Base-by-base conservation (phyloP, 148 eudicot genomes). In the Chenopodium quinoa region DNA sequence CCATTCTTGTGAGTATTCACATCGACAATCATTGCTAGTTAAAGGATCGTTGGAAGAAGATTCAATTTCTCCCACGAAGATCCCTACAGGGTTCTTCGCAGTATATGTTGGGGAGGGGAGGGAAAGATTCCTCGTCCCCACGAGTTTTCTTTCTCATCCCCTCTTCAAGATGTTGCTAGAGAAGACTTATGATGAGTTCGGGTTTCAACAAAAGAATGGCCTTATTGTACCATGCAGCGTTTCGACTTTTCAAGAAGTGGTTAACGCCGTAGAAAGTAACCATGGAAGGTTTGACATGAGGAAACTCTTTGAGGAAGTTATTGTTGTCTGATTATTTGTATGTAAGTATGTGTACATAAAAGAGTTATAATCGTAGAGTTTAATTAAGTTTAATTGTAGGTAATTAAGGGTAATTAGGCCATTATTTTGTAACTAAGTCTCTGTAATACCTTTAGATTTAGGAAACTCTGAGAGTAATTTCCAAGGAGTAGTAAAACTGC, bases 111-210 rank as follows among this genome's bases (percentile, higher is more conserved):
- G 97, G 12, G 95, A 90, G 74, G 97, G 89, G 47, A 70, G 89
- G 20, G 81, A 86, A 66, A 85, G 97, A 70, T 93, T 95, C 66
- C 84, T 95, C 78, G 91, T 95, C 12, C 94, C 98, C 0, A 93
- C 94, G 22, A 85, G 86, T 44, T 92, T 89, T 79, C 89, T 95
- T 10, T 86, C 90, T 0, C 98, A 95, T 76, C 98, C 98, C n/a
- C 86, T 95, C 44, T 93, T 93, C 86, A 93, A 90, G 88, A 95
- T 95, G 46, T 65, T 95, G 85, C 63, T 95, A 7, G 94, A 93
- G 84, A 95, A 92, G 79, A 88, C 97, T 2, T 85, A 82, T 17
- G 82, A 93, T n/a, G 94, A 95, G 85, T 95, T 90, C 50, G 97
- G 98, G 22, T 95, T 91, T 37, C 84, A 87, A 44, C 94, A 93